Evolutionary conservation across 2,329 filamentous ascomycete genomes (phyloP).

Genomic region (Hawksworthiomyces lignivorus): DNA sequence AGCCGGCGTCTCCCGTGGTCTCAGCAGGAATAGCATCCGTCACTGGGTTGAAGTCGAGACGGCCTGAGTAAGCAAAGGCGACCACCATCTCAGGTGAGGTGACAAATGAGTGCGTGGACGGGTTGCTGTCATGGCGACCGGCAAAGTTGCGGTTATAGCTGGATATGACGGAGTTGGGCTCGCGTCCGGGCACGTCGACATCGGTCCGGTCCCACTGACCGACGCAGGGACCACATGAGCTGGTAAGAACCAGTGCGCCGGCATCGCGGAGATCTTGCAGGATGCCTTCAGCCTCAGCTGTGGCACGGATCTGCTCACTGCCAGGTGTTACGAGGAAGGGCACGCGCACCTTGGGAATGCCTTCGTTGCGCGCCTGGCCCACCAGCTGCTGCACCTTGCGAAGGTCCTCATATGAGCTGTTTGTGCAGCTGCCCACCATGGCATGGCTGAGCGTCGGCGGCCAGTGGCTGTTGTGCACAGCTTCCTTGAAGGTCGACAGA

Average conservation of each 20-base stretch:
- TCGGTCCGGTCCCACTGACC: conserved; percentile 78
- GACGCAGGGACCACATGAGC: conserved; percentile 87
- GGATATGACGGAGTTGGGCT: conserved; percentile 91
- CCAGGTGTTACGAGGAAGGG: conserved; percentile 92
- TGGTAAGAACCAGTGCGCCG: conserved; percentile 60
- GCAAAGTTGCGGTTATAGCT: conserved; percentile 99
- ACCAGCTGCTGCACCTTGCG: too few relatives aligned
- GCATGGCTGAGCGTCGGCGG: conserved; percentile 93
- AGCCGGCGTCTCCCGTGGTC: conserved; percentile 52
- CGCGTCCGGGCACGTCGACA: conserved; percentile 49
- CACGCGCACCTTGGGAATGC: conserved; percentile 76
- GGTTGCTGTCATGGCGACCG: conserved; percentile 66
- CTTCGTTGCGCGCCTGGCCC: conserved; percentile 67
- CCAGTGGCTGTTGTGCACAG: conserved; percentile 90
- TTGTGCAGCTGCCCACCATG: conserved; percentile 96
- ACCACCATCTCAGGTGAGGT: conserved; percentile 38
- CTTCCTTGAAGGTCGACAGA: conserved; percentile 92
- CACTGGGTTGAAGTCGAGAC: conserved; percentile 79
- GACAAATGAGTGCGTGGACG: conserved; percentile 39
- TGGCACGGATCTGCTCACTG: conserved; percentile 91
- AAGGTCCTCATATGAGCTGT: conserved; percentile 78
- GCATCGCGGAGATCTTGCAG: too few relatives aligned
- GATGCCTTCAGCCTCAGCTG: conserved; percentile 88
- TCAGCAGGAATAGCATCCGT: conserved; percentile 81
- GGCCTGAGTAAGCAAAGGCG: conserved; percentile 29